Base-by-base conservation (phyloP, 108 stramenopile species). In the Cyclotella atomus region DNA sequence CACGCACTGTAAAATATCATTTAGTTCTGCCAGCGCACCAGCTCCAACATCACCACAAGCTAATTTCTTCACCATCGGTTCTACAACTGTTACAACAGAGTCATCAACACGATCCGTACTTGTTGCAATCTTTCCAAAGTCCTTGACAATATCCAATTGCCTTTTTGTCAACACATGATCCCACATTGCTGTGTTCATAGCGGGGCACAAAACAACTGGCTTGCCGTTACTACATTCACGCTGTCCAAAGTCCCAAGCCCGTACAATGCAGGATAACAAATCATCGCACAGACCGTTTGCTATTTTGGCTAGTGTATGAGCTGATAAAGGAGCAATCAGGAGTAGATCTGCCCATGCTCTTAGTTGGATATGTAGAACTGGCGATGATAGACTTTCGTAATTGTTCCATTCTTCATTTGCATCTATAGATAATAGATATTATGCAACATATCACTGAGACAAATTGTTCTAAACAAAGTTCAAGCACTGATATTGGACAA, bases 131-230 rank as follows among this genome's bases (percentile, higher is more conserved):
- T 24, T 34, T 61, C 76, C 84, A 68, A 92, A 95, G n/a, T 63
- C 57, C 67, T 83, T 63, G 27, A 95, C 75, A 25, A 83, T 83
- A 17, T 85, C 47, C 35, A 95, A 65, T 43, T 95, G 94, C 36
- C 33, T 35, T 19, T 61, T 65, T 29, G 95, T 97, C 63, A 95
- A 44, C 8, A 94, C 92, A 76, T 97, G 94, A 24, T 93, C 81
- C 93, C 92, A 97, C 97, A 97, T 97, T 65, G 83, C 84, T 14
- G 97, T 96, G 77, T 97, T 97, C 97, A 97, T 97, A 32, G 97
- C 97, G 9, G 97, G 97, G 25, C 93, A 93, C 46, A 97, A 53
- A 16, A 96, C 34, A n/a, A 95, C 16, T 15, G 97, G 97, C 68
- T 95, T 96, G 21, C 76, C 70, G 27, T 14, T 59, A 21, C 45